Conservation (phyloP, 192 early-diverging fungal genomes). For the Coemansia asiatica region DNA sequence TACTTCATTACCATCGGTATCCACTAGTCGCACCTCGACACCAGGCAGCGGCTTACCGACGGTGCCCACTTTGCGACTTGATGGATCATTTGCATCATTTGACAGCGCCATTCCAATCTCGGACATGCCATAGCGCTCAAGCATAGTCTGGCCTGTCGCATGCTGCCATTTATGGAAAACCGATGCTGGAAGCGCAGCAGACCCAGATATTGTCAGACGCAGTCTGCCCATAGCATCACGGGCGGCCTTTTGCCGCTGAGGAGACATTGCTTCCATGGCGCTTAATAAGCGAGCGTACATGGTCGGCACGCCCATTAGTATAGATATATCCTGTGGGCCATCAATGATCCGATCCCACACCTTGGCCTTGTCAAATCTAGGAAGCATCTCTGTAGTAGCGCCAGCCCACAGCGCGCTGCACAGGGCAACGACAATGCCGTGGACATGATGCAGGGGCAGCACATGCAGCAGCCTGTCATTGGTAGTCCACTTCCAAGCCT, state of each 20-base stretch:
- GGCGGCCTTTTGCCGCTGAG: constrained; percentile 41
- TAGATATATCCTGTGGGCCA: constrained; percentile 58
- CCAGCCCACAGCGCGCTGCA: constrained; percentile 66
- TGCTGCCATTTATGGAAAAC: constrained; percentile 69
- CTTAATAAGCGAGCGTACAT: constrained; percentile 76
- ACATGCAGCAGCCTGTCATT: constrained; percentile 74
- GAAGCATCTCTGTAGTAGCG: constrained; percentile 75
- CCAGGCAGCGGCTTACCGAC: constrained; percentile 76
- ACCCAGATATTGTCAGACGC: constrained; percentile 78
- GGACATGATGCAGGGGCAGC: constrained; percentile 84
- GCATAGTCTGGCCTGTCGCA: constrained; percentile 70
- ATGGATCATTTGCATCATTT: constrained; percentile 43
- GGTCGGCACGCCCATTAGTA: constrained; percentile 91
- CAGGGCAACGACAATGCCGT: constrained; percentile 67
- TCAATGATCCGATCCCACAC: constrained; percentile 69
- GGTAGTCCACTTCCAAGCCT: constrained; percentile 69
- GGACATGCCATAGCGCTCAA: constrained; percentile 89
- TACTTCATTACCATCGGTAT: constrained; percentile 53
- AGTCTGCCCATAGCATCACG: constrained; percentile 61
- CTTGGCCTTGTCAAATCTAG: constrained; percentile 62
- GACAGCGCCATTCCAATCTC: constrained; percentile 91
- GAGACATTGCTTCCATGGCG: constrained; percentile 55
- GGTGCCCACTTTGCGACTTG: constrained; percentile 50
- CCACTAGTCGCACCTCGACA: constrained; percentile 63
- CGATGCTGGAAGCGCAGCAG: constrained; percentile 69